Percentiles rank a stretch among this genome's conserved stretches.
These are phyloP conservation scores for Sporisorium graminicola DNA, from an alignment of 1,284 basidiomycete species.

Conservation along the genomic window DNA sequence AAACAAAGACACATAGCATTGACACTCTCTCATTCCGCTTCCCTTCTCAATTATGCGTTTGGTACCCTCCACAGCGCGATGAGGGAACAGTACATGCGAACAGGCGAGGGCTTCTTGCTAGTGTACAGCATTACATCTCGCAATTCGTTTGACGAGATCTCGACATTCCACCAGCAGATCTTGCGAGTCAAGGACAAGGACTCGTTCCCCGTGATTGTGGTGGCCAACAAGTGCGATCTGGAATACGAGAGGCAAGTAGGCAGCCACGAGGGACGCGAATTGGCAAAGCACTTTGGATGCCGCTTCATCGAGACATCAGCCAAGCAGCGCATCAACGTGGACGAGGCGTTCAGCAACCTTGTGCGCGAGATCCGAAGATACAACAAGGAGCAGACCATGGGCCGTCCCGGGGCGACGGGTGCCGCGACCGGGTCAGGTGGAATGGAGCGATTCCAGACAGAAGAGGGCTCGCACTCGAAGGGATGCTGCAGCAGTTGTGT, in stretches of 20 bases:
- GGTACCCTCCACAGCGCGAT: constrained; percentile 88
- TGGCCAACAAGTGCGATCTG: constrained; percentile 98
- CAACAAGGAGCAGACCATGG: constrained; percentile 76
- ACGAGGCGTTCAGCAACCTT: constrained; percentile 97
- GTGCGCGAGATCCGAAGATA: constrained; percentile 96
- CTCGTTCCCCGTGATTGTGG: constrained; percentile 94
- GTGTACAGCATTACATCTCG: constrained; percentile 99
- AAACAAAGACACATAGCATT: neutral
- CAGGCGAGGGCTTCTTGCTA: constrained; percentile 97
- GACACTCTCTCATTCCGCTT: neutral
- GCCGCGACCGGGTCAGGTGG: constrained; percentile 50
- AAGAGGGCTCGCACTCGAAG: constrained; percentile 50
- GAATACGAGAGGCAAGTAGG: constrained; percentile 98
- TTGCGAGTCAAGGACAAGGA: constrained; percentile 91
- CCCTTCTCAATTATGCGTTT: no score
- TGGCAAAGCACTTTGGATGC: constrained; percentile 96
- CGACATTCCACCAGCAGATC: constrained; percentile 95
- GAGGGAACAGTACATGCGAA: constrained; percentile 97
- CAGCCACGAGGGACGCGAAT: constrained; percentile 96
- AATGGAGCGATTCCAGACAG: constrained; percentile 55
- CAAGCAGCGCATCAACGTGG: constrained; percentile 97
- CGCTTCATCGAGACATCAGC: constrained; percentile 99
- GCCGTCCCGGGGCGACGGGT: constrained; percentile 63
- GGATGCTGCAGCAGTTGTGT: constrained; percentile 63
- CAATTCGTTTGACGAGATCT: constrained; percentile 96